Evolutionary conservation across 2,329 filamentous ascomycete genomes (phyloP), one percentile per base, ranked within the genome.

Genomic region (Penicillium sclerotiorum): DNA sequence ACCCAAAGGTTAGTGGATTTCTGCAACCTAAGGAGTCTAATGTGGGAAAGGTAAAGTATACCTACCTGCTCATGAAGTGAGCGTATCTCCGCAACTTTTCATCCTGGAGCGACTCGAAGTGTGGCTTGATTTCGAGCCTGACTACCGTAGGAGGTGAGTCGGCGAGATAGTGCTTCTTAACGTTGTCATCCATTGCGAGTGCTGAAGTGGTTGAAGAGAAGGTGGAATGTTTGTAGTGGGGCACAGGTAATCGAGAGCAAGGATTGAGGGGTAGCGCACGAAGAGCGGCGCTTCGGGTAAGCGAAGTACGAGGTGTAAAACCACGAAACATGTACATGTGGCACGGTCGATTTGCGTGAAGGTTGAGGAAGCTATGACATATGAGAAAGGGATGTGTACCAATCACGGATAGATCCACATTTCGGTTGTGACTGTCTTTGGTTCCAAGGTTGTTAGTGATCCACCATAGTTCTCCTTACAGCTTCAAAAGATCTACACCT

Each of bases 141-240:
- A 96, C 93, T 49, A 96, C 84, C 41, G 86, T 88, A 1, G 94
- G 94, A 38, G 94, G 94, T 57, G 87, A 86, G 73, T 99, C 94
- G 39, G 94, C 92, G 53, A 95, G 81, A 71, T 95, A 96, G 68
- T 95, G 88, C 49, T 75, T 67, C 52, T 71, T 74, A 37, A 67
- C 64, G 42, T 66, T 68, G 39, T 64, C 63, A 60, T 76, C 71
- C 73, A 76, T 75, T 43, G 36, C 63, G 46, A 45, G 22, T 42
- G 47, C 18, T 42, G 30, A 45, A 30, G 32, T 33, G 32, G 47
- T 25, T 20, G 41, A 48, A 35, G 51, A 52, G 45, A 47, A 37
- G 48, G 53, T 55, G 52, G 51, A 47, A 47, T 40, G 30, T 54
- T 43, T 47, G 42, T 39, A 45, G 44, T 42, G 37, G 45, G 47